Conservation (phyloP, 306 rosid species). For the Senna tora region DNA sequence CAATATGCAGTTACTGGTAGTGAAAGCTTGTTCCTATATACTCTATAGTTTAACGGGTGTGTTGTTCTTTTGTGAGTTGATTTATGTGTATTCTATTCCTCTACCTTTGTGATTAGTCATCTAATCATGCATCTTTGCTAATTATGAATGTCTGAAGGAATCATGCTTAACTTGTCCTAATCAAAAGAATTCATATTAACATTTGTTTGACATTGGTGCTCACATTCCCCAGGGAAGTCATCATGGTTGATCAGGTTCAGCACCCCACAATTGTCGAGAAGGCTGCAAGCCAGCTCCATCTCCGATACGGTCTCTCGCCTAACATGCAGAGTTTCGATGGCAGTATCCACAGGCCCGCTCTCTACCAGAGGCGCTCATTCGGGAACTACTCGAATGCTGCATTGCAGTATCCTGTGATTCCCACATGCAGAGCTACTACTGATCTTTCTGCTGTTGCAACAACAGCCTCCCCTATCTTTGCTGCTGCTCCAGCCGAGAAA, state of each 20-base stretch:
- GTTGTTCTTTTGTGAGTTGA: too few species aligned
- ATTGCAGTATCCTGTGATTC: slow-evolving; percentile 56
- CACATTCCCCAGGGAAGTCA: slow-evolving; percentile 40
- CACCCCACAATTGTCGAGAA: slow-evolving; percentile 82
- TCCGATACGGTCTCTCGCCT: slow-evolving; percentile 52
- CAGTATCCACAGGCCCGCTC: slow-evolving; percentile 49
- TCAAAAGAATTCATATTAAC: neutral
- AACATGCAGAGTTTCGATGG: slow-evolving; percentile 47
- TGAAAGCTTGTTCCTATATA: neutral
- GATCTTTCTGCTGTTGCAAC: slow-evolving; percentile 63
- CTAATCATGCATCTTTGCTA: neutral
- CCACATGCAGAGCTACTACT: slow-evolving; percentile 54
- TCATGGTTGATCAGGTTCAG: slow-evolving; percentile 81
- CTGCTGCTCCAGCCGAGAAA: slow-evolving; percentile 83
- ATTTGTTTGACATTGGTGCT: slow-evolving; percentile 21
- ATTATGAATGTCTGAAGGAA: neutral
- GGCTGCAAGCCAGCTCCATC: slow-evolving; percentile 71
- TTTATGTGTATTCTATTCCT: neutral
- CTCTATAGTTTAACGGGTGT: too few species aligned
- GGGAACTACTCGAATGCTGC: slow-evolving; percentile 73
- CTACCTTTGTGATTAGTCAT: neutral
- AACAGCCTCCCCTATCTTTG: slow-evolving; percentile 77
- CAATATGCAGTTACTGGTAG: neutral
- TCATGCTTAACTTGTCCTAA: neutral
- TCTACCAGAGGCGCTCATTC: slow-evolving; percentile 61